Percentiles rank a stretch among this genome's conserved stretches.
phyloP scores from a whole-genome alignment of 2,329 filamentous ascomycete species.

The Paraphoma chrysanthemicola region DNA sequence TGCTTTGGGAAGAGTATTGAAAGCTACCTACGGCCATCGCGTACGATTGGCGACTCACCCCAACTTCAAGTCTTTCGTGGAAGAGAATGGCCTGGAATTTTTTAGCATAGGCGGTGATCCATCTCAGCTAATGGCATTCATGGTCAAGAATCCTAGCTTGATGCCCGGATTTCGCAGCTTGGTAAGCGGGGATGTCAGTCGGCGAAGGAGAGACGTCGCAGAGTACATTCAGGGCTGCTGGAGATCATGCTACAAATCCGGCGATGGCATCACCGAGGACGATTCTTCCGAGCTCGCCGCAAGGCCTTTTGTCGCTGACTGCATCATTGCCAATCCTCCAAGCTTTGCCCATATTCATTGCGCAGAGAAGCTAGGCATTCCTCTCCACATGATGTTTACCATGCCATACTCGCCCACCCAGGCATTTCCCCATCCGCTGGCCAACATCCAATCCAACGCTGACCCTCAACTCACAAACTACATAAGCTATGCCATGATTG shows the following conservation, averaged over 20 bases:
- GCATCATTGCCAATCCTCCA: slow-evolving; percentile 79
- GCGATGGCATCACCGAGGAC: background rate
- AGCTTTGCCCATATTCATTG: slow-evolving; percentile 78
- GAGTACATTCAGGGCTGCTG: slow-evolving; percentile 42
- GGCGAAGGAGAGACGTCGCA: slow-evolving; percentile 33
- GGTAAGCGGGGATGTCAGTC: slow-evolving; percentile 38
- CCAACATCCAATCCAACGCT: slow-evolving; percentile 50
- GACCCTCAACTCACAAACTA: slow-evolving; percentile 49
- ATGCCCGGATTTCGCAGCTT: slow-evolving; percentile 35
- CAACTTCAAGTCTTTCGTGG: slow-evolving; percentile 17
- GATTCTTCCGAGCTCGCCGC: background rate
- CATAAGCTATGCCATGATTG: slow-evolving; percentile 54
- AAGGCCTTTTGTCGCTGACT: slow-evolving; percentile 72
- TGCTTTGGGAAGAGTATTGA: slow-evolving; percentile 56
- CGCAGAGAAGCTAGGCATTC: slow-evolving; percentile 74
- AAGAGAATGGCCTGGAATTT: slow-evolving; percentile 42
- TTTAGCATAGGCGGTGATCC: slow-evolving; percentile 41
- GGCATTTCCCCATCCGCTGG: slow-evolving; percentile 58
- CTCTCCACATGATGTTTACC: slow-evolving; percentile 85
- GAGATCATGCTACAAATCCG: slow-evolving; percentile 17
- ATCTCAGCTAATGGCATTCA: slow-evolving; percentile 56
- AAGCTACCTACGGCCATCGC: slow-evolving; percentile 31
- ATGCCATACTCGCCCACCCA: slow-evolving; percentile 59
- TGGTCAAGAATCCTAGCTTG: slow-evolving; percentile 57
- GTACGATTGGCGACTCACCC: slow-evolving; percentile 34